phyloP scores from a whole-genome alignment of 306 rosid genomes.

The Arachis hypogaea region DNA sequence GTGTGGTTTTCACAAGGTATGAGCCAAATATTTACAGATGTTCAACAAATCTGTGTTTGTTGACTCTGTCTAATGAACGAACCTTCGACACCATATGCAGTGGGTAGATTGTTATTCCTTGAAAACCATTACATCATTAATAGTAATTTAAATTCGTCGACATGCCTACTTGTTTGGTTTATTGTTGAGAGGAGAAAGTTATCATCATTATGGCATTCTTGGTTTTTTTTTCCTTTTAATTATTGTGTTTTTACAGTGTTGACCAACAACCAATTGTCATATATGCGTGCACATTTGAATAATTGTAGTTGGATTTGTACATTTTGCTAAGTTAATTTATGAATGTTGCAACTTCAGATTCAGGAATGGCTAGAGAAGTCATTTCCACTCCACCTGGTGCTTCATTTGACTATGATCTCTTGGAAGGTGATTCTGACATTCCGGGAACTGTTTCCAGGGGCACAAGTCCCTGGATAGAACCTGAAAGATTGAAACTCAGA shows the following conservation, averaged over 20 bases:
- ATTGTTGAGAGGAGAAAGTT: slow-evolving; percentile 10
- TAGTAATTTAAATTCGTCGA: slow-evolving; percentile 18
- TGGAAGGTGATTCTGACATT: slow-evolving; percentile 63
- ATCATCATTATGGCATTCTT: background rate
- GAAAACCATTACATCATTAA: background rate
- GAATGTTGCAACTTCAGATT: slow-evolving; percentile 44
- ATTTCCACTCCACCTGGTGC: slow-evolving; percentile 46
- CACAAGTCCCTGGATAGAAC: slow-evolving; percentile 72
- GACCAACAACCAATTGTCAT: background rate
- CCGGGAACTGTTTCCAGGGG: slow-evolving; percentile 51
- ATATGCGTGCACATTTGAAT: background rate
- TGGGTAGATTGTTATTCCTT: background rate
- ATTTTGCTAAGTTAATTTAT: slow-evolving; percentile 28
- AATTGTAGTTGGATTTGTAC: background rate
- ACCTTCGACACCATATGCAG: background rate
- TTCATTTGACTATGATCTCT: slow-evolving; percentile 70
- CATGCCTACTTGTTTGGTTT: slow-evolving; percentile 15
- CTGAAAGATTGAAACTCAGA: slow-evolving; percentile 77
- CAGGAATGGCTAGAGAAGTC: slow-evolving; percentile 69
- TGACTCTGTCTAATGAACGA: background rate
- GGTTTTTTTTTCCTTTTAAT: background rate
- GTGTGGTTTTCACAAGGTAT: background rate
- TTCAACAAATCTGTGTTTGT: background rate
- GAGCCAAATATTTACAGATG: background rate
- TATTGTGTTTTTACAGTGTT: background rate